These are phyloP conservation scores for rapeseed (Brassica napus) DNA, from an alignment of 345 rosid species.

Conservation along the genomic window DNA sequence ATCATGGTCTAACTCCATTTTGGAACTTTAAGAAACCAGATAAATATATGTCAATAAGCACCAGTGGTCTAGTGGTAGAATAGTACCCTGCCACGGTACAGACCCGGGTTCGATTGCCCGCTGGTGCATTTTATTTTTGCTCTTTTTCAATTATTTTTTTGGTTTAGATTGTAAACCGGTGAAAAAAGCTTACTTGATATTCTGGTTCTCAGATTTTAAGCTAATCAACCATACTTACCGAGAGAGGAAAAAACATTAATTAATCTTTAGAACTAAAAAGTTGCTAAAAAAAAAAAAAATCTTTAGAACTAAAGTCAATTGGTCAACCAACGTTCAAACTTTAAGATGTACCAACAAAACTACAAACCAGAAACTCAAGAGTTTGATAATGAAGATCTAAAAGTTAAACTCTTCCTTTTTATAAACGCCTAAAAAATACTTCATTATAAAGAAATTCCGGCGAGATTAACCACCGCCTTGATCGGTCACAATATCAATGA, in stretches of 20 bases:
- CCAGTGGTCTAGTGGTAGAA: conserved; percentile 58
- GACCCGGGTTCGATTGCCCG: conserved; percentile 82
- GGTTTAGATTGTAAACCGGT: conserved; percentile 28
- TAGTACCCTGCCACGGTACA: conserved; percentile 75
- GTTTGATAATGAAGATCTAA: neutral
- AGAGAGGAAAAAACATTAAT: neutral
- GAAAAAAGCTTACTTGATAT: neutral
- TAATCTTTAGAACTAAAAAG: no score
- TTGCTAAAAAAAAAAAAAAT: neutral
- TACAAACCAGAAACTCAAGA: neutral
- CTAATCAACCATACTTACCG: neutral
- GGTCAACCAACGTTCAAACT: neutral
- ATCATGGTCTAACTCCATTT: no score
- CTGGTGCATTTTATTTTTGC: conserved; percentile 49
- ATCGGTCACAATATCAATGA: conserved; percentile 10
- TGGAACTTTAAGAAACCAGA: no score
- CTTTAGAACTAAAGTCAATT: neutral
- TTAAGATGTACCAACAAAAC: conserved; percentile 4
- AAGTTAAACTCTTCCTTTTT: neutral
- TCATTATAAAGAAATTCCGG: neutral
- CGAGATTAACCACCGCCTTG: conserved; percentile 28
- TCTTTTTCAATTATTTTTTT: neutral
- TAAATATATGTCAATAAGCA: conserved; percentile 4
- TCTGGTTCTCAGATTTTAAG: neutral
- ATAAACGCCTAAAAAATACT: neutral